A percentile compares a stretch with the other conserved stretches of the same genome.
These are phyloP conservation scores for Kwoniella sp. DNA, from an alignment of 768 basidiomycete species.

Conservation along the genomic window DNA sequence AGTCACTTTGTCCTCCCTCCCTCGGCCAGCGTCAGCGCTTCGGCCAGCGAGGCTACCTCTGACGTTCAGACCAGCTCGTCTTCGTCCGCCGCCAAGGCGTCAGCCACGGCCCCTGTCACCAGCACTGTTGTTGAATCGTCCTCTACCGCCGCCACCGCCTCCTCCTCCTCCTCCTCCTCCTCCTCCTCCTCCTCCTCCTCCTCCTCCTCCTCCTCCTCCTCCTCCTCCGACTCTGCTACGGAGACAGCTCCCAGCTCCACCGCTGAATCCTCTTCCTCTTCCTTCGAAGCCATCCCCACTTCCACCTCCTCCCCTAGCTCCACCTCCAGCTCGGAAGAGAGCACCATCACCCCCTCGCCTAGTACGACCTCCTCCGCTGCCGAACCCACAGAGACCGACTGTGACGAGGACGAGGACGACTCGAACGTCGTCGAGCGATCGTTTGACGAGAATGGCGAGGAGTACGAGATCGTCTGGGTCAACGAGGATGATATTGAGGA, in stretches of 20 bases:
- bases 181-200: constrained; percentile 7
- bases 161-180: constrained; percentile 4
- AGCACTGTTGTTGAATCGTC: too few relatives aligned
- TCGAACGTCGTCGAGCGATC: constrained; percentile 13
- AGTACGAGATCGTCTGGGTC: constrained; percentile 32
- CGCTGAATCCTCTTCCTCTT: constrained; percentile 14
- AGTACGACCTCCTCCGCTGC: constrained; percentile 7
- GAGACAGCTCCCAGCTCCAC: constrained; percentile 2
- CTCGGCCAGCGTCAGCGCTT: not conserved
- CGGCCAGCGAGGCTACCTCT: constrained; percentile 2
- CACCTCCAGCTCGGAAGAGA: not conserved
- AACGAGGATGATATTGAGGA: constrained; percentile 24
- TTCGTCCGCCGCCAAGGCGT: too few relatives aligned
- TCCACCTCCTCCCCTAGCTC: not conserved
- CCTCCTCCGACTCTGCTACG: not conserved
- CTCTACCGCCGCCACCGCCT: not conserved
- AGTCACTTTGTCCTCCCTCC: too few relatives aligned
- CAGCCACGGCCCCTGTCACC: too few relatives aligned
- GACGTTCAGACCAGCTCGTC: not conserved
- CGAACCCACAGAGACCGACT: constrained; percentile 12
- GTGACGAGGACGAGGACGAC: not conserved
- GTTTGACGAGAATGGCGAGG: constrained; percentile 10
- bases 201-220: constrained; percentile 1
- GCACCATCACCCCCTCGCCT: constrained; percentile 1
- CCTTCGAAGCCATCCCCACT: not conserved